Percentiles rank a stretch among this genome's conserved stretches.
phyloP scores from a whole-genome alignment of 2,329 filamentous ascomycete species.

The Tolypocladium tundrense region DNA sequence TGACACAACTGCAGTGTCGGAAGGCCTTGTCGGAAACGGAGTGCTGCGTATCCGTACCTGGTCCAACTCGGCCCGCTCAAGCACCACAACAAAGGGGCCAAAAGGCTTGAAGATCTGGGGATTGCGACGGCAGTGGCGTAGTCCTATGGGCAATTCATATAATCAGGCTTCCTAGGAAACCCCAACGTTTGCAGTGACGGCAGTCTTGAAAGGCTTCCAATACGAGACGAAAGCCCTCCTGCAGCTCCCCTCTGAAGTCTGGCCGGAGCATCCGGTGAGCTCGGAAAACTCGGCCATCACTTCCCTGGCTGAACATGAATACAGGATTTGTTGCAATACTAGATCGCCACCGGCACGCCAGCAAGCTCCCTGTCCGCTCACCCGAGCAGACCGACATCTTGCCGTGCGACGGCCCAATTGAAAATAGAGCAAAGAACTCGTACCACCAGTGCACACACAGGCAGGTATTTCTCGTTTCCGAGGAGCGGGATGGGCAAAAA shows the following conservation, averaged over 20 bases:
- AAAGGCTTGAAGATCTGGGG: background rate
- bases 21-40: background rate
- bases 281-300: background rate
- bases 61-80: background rate
- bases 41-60: background rate
- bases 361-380: no score
- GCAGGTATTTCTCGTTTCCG: background rate
- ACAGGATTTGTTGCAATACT: background rate
- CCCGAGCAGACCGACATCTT: no score
- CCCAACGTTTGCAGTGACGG: background rate
- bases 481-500: constrained; percentile 9
- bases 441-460: background rate
- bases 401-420: no score
- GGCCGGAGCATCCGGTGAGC: background rate
- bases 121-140: background rate
- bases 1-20: background rate
- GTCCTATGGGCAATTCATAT: background rate
- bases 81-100: background rate
- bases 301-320: background rate
- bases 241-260: no score
- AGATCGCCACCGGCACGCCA: no score
- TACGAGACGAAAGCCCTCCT: background rate
- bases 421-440: background rate
- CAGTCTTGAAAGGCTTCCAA: background rate
- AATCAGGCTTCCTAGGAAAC: background rate